These are phyloP conservation scores for Fraxinus ornus DNA, from an alignment of 305 asterid genomes.

Conservation along the genomic window DNA sequence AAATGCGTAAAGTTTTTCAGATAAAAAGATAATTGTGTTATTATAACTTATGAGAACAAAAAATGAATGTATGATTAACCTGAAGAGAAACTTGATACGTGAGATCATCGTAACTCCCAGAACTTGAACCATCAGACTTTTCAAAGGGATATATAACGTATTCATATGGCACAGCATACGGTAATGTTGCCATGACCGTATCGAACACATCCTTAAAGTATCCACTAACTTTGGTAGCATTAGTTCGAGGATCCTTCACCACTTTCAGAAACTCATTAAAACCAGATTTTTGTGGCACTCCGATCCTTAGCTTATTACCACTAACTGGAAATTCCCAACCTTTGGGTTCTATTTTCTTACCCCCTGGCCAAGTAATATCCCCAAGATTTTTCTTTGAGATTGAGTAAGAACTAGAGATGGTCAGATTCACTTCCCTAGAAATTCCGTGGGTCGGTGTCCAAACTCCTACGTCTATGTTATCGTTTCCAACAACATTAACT, in stretches of 20 bases:
- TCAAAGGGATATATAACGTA: conserved; percentile 1
- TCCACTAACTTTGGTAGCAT: conserved; percentile 25
- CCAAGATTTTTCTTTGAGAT: conserved; percentile 9
- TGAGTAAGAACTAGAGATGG: background rate
- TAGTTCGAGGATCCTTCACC: conserved; percentile 19
- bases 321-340: conserved; percentile 41
- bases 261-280: conserved; percentile 34
- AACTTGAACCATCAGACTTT: background rate
- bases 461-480: conserved; percentile 31
- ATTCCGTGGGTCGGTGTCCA: conserved; percentile 34
- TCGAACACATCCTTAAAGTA: conserved; percentile 23
- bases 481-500: conserved; percentile 38
- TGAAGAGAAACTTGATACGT: conserved; percentile 10
- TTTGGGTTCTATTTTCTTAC: conserved; percentile 30
- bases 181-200: conserved; percentile 6
- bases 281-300: conserved; percentile 35
- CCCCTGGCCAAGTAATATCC: conserved; percentile 54
- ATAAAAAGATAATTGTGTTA: background rate
- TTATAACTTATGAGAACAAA: background rate
- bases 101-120: conserved; percentile 17
- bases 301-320: conserved; percentile 40
- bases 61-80: background rate
- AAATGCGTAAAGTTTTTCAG: background rate
- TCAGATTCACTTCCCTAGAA: conserved; percentile 6
- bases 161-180: conserved; percentile 14